Conservation (phyloP, 2,329 filamentous ascomycete species). For the Cladosporium sp. region DNA sequence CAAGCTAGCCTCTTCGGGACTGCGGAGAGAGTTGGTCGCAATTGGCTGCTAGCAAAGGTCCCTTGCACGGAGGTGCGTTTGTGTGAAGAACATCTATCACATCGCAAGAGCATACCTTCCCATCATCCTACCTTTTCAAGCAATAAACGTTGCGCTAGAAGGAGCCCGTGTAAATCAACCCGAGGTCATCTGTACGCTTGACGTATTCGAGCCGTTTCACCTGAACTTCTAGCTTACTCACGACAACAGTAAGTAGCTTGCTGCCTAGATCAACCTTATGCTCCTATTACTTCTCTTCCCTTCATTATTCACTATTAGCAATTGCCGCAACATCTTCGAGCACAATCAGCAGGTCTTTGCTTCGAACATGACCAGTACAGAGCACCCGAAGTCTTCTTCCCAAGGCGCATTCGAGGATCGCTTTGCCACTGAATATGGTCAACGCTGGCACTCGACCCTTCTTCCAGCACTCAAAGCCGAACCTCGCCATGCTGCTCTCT, state of each 20-base stretch:
- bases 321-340: not conserved
- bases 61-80: not conserved
- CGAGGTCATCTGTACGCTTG: not conserved
- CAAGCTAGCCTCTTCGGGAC: not conserved
- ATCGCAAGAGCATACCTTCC: not conserved
- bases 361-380: slow-evolving; percentile 31
- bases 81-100: not conserved
- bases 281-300: not conserved
- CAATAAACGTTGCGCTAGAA: not conserved
- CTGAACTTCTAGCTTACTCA: slow-evolving; percentile 3
- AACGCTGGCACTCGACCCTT: slow-evolving; percentile 35
- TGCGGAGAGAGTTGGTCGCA: not conserved
- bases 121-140: not conserved
- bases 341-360: not conserved
- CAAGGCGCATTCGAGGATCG: slow-evolving; percentile 36
- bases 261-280: slow-evolving; percentile 4
- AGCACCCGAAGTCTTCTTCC: slow-evolving; percentile 21
- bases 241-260: slow-evolving; percentile 10
- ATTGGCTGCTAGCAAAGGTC: not conserved
- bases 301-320: not conserved
- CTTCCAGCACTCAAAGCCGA: slow-evolving; percentile 31
- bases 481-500: slow-evolving; percentile 33
- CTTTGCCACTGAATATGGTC: slow-evolving; percentile 28
- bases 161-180: not conserved
- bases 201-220: not conserved